Conservation (phyloP, 1,139 yeast species). For the Geotrichum europaeum region DNA sequence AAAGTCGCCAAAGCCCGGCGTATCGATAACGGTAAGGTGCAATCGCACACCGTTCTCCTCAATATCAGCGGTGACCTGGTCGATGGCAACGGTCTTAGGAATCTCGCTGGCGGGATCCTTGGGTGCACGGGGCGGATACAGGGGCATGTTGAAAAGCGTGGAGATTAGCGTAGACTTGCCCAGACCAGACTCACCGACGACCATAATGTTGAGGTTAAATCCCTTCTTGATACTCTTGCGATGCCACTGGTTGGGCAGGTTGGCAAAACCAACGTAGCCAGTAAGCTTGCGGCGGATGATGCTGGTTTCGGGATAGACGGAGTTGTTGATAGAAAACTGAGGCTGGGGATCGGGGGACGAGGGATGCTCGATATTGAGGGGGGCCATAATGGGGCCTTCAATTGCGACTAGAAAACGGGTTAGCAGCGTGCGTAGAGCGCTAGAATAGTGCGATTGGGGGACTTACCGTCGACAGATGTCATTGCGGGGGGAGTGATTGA, state of each 20-base stretch:
- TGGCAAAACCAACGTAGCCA: constrained; percentile 96
- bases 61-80: constrained; percentile 62
- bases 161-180: constrained; percentile 92
- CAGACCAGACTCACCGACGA: constrained; percentile 76
- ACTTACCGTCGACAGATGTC: constrained; percentile 16
- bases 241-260: constrained; percentile 98
- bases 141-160: constrained; percentile 77
- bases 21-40: constrained; percentile 75
- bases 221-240: constrained; percentile 91
- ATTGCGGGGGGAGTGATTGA: not conserved
- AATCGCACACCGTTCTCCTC: constrained; percentile 93
- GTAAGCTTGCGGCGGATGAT: constrained; percentile 76
- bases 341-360: constrained; percentile 9
- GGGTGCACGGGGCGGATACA: constrained; percentile 43
- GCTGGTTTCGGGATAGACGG: constrained; percentile 10
- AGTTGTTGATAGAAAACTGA: not conserved
- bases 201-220: constrained; percentile 61
- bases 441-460: not conserved
- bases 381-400: constrained; percentile 15
- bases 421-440: not conserved
- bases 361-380: constrained; percentile 11
- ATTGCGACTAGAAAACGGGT: constrained; percentile 1
- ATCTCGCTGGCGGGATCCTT: constrained; percentile 34
- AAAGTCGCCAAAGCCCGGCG: constrained; percentile 93
- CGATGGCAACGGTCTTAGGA: constrained; percentile 52